These are phyloP conservation scores for Suillus fuscotomentosus DNA, from an alignment of 768 basidiomycete genomes.

Conservation along the genomic window DNA sequence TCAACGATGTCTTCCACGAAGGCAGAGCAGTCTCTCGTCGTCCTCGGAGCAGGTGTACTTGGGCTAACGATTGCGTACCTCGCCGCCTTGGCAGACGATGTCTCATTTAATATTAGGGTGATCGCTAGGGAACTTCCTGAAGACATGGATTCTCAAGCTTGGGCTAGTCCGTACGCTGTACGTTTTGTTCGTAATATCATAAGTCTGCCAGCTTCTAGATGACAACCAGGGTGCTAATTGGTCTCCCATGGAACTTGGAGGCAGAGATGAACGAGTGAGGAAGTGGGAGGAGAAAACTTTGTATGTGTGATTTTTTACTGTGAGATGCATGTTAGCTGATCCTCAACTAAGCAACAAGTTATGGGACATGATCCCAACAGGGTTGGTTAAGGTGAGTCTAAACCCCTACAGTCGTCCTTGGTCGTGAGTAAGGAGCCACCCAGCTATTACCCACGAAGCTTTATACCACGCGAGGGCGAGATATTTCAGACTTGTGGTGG, in stretches of 20 bases:
- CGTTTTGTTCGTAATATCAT: conserved; percentile 12
- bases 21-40: conserved; percentile 20
- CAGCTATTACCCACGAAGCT: conserved; percentile 39
- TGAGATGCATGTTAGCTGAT: conserved; percentile 7
- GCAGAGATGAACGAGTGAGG: conserved; percentile 30
- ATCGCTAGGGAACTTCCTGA: conserved; percentile 37
- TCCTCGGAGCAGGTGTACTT: conserved; percentile 42
- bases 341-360: conserved; percentile 37
- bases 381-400: conserved; percentile 37
- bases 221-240: conserved; percentile 43
- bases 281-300: conserved; percentile 43
- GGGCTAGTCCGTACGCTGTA: conserved; percentile 53
- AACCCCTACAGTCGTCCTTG: neutral
- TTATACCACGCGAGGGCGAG: conserved; percentile 23
- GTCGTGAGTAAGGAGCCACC: conserved; percentile 5
- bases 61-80: conserved; percentile 38
- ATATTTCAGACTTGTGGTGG: conserved; percentile 36
- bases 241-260: conserved; percentile 42
- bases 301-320: conserved; percentile 28
- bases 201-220: neutral
- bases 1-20: conserved; percentile 1
- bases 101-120: conserved; percentile 21
- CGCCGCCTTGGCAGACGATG: conserved; percentile 22
- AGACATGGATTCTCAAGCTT: conserved; percentile 41
- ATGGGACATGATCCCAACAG: conserved; percentile 46